phyloP scores from a whole-genome alignment of 2,329 filamentous ascomycete species.

The Grosmannia penicillata region DNA sequence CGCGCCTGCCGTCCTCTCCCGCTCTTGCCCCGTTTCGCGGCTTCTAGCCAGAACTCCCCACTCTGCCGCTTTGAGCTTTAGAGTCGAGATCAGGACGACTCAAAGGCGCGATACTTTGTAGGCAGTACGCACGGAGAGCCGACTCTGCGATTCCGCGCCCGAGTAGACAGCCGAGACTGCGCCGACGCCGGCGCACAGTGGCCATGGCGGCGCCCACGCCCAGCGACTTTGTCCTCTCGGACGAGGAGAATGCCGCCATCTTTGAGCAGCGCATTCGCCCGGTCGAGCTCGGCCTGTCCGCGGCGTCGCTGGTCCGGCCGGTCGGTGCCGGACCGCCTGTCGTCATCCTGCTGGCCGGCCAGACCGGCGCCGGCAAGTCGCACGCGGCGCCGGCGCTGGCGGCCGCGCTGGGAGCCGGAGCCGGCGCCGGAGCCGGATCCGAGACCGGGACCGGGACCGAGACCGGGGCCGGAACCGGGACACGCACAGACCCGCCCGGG shows the following conservation, averaged over 20 bases:
- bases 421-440: too few species aligned
- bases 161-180: too few species aligned
- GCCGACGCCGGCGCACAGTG: neutral
- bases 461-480: neutral
- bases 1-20: too few species aligned
- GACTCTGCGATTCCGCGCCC: too few species aligned
- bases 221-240: slow-evolving; percentile 14
- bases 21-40: too few species aligned
- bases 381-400: slow-evolving; percentile 24
- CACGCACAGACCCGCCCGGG: neutral
- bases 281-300: slow-evolving; percentile 7
- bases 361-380: slow-evolving; percentile 33
- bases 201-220: slow-evolving; percentile 1
- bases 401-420: slow-evolving; percentile 17
- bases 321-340: slow-evolving; percentile 16
- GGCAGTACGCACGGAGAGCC: too few species aligned
- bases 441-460: too few species aligned
- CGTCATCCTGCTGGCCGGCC: slow-evolving; percentile 29
- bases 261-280: slow-evolving; percentile 13
- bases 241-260: slow-evolving; percentile 14
- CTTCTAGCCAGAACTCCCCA: too few species aligned
- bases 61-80: too few species aligned
- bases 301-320: neutral
- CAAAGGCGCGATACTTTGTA: too few species aligned
- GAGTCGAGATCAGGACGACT: too few species aligned